Percentiles rank a stretch among this genome's conserved stretches.
phyloP scores from a whole-genome alignment of 2,329 filamentous ascomycete genomes.

The Dactylella cylindrospora region DNA sequence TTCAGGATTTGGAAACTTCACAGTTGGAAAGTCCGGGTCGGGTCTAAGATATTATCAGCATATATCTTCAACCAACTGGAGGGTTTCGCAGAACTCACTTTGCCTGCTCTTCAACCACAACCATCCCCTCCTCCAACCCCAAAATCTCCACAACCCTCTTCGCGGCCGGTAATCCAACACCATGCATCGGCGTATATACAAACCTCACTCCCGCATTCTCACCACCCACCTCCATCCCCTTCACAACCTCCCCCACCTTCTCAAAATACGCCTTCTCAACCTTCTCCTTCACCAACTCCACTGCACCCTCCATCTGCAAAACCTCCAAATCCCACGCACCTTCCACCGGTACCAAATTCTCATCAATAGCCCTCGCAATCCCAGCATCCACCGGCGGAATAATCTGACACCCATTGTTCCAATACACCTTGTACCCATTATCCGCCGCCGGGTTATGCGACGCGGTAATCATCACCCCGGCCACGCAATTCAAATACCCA shows the following conservation, averaged over 20 bases:
- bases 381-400: conserved; percentile 63
- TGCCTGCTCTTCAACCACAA: conserved; percentile 53
- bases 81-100: not conserved
- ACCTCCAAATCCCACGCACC: conserved; percentile 54
- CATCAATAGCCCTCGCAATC: conserved; percentile 61
- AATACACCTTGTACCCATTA: conserved; percentile 71
- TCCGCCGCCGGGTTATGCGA: conserved; percentile 64
- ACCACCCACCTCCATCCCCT: conserved; percentile 12
- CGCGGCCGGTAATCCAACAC: conserved; percentile 59
- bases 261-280: conserved; percentile 55
- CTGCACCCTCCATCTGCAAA: conserved; percentile 45
- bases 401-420: conserved; percentile 66
- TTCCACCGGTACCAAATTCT: conserved; percentile 59
- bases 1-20: conserved; percentile 67
- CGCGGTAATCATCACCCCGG: conserved; percentile 67
- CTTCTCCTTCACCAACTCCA: conserved; percentile 54
- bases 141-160: conserved; percentile 52
- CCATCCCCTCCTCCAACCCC: conserved; percentile 55
- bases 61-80: conserved; percentile 52
- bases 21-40: conserved; percentile 65
- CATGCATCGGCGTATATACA: conserved; percentile 62
- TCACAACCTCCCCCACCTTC: conserved; percentile 31
- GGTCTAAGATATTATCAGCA: conserved; percentile 53
- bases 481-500: conserved; percentile 58
- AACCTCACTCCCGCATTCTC: conserved; percentile 50